Evolutionary conservation across 2,329 filamentous ascomycete species (phyloP).

Genomic region (Fusarium fracticaudum): DNA sequence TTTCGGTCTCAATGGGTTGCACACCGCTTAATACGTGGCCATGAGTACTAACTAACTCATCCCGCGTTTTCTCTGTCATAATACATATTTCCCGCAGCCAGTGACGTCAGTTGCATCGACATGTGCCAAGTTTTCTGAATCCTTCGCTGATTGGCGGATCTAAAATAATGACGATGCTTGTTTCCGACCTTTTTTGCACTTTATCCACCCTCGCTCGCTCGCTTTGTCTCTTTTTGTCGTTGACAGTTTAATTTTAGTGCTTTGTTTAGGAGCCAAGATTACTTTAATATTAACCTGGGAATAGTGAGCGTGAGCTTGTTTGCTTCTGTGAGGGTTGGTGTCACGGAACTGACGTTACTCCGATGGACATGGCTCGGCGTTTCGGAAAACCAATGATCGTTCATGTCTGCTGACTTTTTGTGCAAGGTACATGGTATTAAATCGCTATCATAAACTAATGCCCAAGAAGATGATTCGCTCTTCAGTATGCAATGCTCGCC

Average conservation of each 20-base stretch:
- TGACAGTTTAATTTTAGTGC: slow-evolving; percentile 23
- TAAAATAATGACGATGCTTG: slow-evolving; percentile 1
- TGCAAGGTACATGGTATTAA: not conserved
- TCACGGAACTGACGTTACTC: not conserved
- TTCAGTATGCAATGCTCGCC: not conserved
- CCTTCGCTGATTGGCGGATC: not conserved
- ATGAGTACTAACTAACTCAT: not conserved
- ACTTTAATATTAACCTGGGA: not conserved
- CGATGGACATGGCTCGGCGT: not conserved
- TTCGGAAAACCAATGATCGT: not conserved
- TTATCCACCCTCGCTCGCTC: not conserved
- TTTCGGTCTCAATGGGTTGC: not conserved
- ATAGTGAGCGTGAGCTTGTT: not conserved
- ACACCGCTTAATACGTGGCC: slow-evolving; percentile 12
- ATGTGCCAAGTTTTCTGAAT: slow-evolving; percentile 17
- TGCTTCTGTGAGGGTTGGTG: not conserved
- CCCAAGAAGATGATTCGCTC: not conserved
- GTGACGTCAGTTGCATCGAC: slow-evolving; percentile 7
- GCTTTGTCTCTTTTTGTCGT: slow-evolving; percentile 10
- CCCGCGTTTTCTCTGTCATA: slow-evolving; percentile 12
- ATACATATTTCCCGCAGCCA: slow-evolving; percentile 4
- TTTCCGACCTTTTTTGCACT: slow-evolving; percentile 2
- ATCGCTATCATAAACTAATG: not conserved
- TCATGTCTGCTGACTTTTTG: not conserved
- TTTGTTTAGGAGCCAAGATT: not conserved